Base-by-base conservation (phyloP, 352 stramenopile genomes). In the Globisporangium barbulae region DNA sequence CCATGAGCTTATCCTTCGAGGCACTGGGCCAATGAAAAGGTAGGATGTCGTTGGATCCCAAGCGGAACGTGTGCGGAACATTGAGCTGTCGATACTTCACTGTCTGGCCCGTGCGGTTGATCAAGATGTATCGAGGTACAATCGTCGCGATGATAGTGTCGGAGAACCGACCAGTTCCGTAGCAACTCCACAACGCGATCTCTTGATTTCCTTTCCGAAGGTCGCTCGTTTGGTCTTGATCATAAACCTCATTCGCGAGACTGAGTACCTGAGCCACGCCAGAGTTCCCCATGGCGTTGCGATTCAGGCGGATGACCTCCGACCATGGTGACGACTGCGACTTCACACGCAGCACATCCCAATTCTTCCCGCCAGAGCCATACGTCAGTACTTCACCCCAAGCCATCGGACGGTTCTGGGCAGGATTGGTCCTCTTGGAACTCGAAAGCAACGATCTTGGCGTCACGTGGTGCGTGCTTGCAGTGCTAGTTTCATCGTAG, bases 241-340 rank as follows among this genome's bases (percentile, higher is more conserved):
- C 70, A 28, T 69, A 77, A 3, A 79, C 74, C 62, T 91, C 80
- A 50, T 80, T 93, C n/a, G 76, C 84, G 25, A 96, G 74, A 28
- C 84, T 96, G 37, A 96, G 85, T 3, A 94, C 79, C 75, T 96
- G 88, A 31, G 88, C 84, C 19, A 96, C 85, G 2, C 88, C 88
- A 10, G 88, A 91, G 58, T 96, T 96, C 45, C 88, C 88, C 83
- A 96, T 93, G 3, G 88, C 88, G 53, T 96, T 96, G 25, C 86
- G 81, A 61, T 94, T 93, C 25, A 96, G 66, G 7, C 85, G 84
- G 69, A 96, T 89, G 0, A 91, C 74, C 33, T 94, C 88, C 2
- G 88, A 96, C 88, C 88, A 96, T 13, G 79, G 76, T 3, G 85
- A 94, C 13, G 73, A 79, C 22, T 81, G 74, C 19, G 85, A 90